Conservation (phyloP, 345 rosid species). For the Hibiscus trionum region DNA sequence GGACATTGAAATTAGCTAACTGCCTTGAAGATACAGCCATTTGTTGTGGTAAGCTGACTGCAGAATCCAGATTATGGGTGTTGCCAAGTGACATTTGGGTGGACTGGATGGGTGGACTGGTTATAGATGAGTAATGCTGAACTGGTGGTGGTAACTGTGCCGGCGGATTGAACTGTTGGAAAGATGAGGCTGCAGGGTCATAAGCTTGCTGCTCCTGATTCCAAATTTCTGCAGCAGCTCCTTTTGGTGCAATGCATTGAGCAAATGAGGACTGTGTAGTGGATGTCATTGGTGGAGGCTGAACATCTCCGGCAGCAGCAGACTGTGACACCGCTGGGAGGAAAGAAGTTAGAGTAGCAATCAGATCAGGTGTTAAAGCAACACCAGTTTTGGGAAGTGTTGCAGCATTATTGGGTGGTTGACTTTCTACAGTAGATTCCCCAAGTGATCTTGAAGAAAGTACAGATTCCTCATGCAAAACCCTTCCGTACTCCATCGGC, state of each 20-base stretch:
- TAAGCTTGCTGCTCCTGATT: conserved; percentile 33
- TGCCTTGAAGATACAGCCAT: conserved; percentile 32
- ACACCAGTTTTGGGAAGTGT: conserved; percentile 47
- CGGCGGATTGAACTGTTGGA: conserved; percentile 45
- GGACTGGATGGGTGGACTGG: conserved; percentile 34
- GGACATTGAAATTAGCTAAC: conserved; percentile 22
- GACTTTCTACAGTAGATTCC: conserved; percentile 29
- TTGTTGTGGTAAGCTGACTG: conserved; percentile 42
- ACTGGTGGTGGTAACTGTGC: conserved; percentile 30
- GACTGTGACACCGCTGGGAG: conserved; percentile 52
- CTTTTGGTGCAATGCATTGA: conserved; percentile 27
- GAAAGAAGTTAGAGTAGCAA: conserved; percentile 64
- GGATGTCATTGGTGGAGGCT: conserved; percentile 34
- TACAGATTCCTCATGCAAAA: conserved; percentile 39
- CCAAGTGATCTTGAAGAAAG: conserved; percentile 27
- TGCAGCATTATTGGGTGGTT: conserved; percentile 23
- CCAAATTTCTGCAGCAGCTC: conserved; percentile 37
- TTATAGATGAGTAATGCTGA: conserved; percentile 36
- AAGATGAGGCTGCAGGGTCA: conserved; percentile 31
- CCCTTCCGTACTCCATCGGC: conserved; percentile 34
- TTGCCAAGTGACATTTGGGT: conserved; percentile 30
- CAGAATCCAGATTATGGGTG: conserved; percentile 38
- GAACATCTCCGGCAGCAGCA: conserved; percentile 35
- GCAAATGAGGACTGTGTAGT: conserved; percentile 29
- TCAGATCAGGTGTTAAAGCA: conserved; percentile 69